phyloP scores from a whole-genome alignment of 129 eudicot species.

The Kitagawia praeruptora region DNA sequence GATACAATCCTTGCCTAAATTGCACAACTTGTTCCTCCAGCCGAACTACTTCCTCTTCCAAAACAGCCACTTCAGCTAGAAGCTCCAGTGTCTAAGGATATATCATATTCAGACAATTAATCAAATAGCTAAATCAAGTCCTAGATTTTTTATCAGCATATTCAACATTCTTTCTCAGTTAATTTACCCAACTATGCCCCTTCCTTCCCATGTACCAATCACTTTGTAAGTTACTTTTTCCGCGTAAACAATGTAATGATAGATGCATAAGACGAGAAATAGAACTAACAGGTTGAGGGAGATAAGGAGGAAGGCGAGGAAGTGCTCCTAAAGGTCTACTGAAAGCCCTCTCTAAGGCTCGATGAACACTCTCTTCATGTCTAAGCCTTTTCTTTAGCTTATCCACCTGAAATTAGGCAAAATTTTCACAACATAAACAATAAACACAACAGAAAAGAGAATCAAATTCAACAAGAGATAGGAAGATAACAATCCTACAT shows the following conservation, averaged over 20 bases:
- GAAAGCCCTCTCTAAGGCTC: constrained; percentile 71
- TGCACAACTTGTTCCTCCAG: constrained; percentile 82
- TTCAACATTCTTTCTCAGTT: neutral
- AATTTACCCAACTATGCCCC: neutral
- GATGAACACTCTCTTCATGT: constrained; percentile 71
- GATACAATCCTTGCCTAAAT: constrained; percentile 60
- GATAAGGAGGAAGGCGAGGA: constrained; percentile 77
- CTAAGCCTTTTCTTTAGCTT: constrained; percentile 61
- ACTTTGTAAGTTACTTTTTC: neutral
- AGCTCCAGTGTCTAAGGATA: constrained; percentile 62
- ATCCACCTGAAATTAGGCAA: constrained; percentile 40
- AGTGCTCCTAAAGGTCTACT: constrained; percentile 59
- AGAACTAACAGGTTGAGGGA: constrained; percentile 47
- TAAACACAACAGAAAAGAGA: neutral
- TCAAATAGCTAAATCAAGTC: neutral
- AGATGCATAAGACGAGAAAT: neutral
- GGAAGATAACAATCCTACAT: constrained; percentile 27
- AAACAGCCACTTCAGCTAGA: constrained; percentile 83
- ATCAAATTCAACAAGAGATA: constrained; percentile 3
- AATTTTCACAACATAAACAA: neutral
- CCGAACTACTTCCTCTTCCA: constrained; percentile 85
- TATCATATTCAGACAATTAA: neutral
- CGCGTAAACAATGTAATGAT: neutral
- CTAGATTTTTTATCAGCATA: neutral
- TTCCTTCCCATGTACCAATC: neutral